Evolutionary conservation across 1,139 yeast genomes (phyloP), one percentile per base, ranked within the genome.

Genomic region (Diutina siamensis): DNA sequence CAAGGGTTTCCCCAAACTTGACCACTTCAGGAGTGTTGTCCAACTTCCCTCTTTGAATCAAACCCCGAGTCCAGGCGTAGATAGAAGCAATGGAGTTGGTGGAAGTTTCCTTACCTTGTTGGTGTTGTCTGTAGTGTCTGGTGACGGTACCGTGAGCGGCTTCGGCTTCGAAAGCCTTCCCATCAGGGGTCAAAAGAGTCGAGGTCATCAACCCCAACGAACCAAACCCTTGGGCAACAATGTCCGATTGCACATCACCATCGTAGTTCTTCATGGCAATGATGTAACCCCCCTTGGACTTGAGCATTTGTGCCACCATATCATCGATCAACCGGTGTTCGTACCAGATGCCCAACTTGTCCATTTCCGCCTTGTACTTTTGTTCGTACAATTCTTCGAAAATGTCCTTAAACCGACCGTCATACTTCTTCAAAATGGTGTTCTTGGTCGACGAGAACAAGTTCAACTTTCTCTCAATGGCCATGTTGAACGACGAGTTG

Each of bases 121-220:
- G 97, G 65, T 86, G 85, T 67, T 83, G 94, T 71, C 97, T 82
- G 72, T 73, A 89, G 64, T 89, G 97, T 68, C 97, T 84, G 49
- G 97, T 89, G 54, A 89, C 97, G 40, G 97, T 89, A 49, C 97
- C 97, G 63, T 89, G 97, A 25, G 97, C 97, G 50, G 97, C 97
- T 68, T 89, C 97, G 49, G 94, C 75, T 72, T 89, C 97, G 63
- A 87, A 88, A 28, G 96, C 83, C 69, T 84, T 85, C 46, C 97
- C 97, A 65, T 89, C 96, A 45, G 97, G 95, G 33, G 97, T 82
- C 64, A 87, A 78, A 55, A 89, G 77, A 45, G 87, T 95, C 12
- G 97, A 89, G 34, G 97, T 88, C 97, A 89, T 89, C 58, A 89
- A 76, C 46, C 97, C 97, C 53, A 89, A 74, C 25, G 97, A 88